A percentile compares a stretch with the other conserved stretches of the same genome.
Conservation (phyloP, 169 alveolate species). For the Plasmodium malariae region DNA sequence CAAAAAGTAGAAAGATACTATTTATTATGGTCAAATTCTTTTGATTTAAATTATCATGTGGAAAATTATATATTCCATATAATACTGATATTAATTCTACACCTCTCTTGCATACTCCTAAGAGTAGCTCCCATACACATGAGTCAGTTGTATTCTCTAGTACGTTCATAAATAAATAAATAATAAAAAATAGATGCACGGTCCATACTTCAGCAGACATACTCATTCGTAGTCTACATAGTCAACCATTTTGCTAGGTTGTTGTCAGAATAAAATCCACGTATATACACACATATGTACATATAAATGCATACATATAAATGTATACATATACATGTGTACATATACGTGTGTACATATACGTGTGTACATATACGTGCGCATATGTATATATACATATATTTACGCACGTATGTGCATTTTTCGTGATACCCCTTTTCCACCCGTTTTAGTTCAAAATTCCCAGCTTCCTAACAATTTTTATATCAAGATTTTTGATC, state of each 20-base stretch:
- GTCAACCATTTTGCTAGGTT: too few relatives aligned
- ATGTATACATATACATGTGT: too few relatives aligned
- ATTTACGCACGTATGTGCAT: too few relatives aligned
- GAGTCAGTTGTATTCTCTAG: slow-evolving; percentile 6
- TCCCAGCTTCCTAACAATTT: slow-evolving; percentile 16
- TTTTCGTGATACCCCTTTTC: too few relatives aligned
- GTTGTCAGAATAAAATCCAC: too few relatives aligned
- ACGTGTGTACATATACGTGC: too few relatives aligned
- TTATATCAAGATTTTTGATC: slow-evolving; percentile 27
- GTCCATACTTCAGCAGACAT: too few relatives aligned
- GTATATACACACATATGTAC: too few relatives aligned
- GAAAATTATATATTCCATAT: slow-evolving; percentile 58
- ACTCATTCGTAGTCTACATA: too few relatives aligned
- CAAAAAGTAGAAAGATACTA: slow-evolving; percentile 65
- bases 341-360: too few relatives aligned
- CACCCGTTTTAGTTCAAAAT: slow-evolving; percentile 26
- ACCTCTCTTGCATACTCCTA: slow-evolving; percentile 26
- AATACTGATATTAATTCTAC: slow-evolving; percentile 8
- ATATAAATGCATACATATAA: too few relatives aligned
- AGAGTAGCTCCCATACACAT: slow-evolving; percentile 59
- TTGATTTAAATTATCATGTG: slow-evolving; percentile 57
- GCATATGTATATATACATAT: too few relatives aligned
- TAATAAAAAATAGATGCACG: not conserved
- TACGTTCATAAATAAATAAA: not conserved
- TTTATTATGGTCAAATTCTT: slow-evolving; percentile 60